These are phyloP conservation scores for Aspergillus aculeatus DNA, from an alignment of 2,329 filamentous ascomycete genomes.

Conservation along the genomic window DNA sequence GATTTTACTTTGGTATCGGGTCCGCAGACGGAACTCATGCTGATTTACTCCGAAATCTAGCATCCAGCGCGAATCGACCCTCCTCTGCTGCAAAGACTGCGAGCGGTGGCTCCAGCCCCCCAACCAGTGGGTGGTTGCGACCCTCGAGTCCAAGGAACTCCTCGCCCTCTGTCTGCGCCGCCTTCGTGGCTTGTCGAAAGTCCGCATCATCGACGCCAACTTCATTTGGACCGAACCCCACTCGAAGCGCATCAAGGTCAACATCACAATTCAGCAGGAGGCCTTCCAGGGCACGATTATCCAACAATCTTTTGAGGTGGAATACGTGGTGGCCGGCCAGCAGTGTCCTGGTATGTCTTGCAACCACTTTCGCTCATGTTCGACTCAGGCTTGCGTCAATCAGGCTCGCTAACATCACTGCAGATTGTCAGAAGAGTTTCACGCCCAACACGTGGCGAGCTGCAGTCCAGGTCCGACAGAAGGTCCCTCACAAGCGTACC, in stretches of 20 bases:
- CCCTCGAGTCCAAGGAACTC: conserved; percentile 85
- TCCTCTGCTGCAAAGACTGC: conserved; percentile 93
- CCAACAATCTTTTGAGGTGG: conserved; percentile 93
- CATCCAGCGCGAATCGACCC: conserved; percentile 83
- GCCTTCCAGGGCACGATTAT: conserved; percentile 65
- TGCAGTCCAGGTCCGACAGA: conserved; percentile 90
- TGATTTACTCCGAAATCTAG: not conserved
- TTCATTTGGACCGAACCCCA: conserved; percentile 99
- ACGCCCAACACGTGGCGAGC: conserved; percentile 96
- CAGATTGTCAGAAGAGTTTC: conserved; percentile 89
- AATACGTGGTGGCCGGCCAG: conserved; percentile 85
- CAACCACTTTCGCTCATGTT: not conserved
- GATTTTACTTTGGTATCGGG: not conserved
- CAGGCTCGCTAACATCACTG: not conserved
- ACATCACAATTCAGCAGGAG: conserved; percentile 85
- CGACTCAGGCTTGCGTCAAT: not conserved
- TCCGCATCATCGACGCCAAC: conserved; percentile 89
- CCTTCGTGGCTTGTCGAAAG: conserved; percentile 79
- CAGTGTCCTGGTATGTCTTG: conserved; percentile 65
- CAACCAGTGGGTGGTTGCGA: conserved; percentile 77
- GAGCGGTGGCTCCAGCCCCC: conserved; percentile 91
- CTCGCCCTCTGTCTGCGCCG: conserved; percentile 89
- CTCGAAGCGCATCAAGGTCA: conserved; percentile 86
- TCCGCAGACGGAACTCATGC: not conserved
- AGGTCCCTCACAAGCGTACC: conserved; percentile 91